Base-by-base conservation (phyloP, 768 basidiomycete species). In the Tulasnella sp. region DNA sequence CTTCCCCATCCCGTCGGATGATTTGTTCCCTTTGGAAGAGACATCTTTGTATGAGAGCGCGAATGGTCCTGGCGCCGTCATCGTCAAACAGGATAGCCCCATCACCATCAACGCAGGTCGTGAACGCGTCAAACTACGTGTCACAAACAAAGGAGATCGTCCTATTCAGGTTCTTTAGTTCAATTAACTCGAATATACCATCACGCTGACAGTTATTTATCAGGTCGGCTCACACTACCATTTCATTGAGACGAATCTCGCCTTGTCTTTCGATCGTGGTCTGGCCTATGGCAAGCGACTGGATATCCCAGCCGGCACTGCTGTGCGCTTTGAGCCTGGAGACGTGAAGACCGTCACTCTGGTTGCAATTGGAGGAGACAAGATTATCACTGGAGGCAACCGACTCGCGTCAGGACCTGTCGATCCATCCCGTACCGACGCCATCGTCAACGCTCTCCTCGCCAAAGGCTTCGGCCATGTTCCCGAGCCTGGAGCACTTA, bases 261-360 rank as follows among this genome's bases (percentile, higher is more conserved):
- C 88, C 0, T 89, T 99, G 12, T 87, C 87, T 18, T 99, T 99
- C 82, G 96, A 99, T 85, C 92, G 98, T 38, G 86, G 85, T 6
- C 88, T 90, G 79, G 91, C 96, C 0, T 93, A 96, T 81, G 93
- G 93, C 8, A 95, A 91, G 83, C 90, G 94, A 18, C 90, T 99
- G 9, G 96, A 99, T 84, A 98, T 99, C 76, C 87, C 97, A 0
- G 92, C 98, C 0, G 97, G 98, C 8, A 99, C 96, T 0, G 97
- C 98, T 8, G 94, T 98, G 7, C 91, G 98, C 42, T 99, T 99
- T 84, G 98, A 99, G 84, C 97, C 98, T 0, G 95, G 96, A 2
- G 95, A 97, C 82, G 84, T 85, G 52, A 96, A 95, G 86, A 91
- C 94, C 0, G 93, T 99, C 56, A 90, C 89, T 0, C 90, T 99